These are phyloP conservation scores for Alternaria gaisen DNA, from an alignment of 2,329 filamentous ascomycete genomes.

Conservation along the genomic window DNA sequence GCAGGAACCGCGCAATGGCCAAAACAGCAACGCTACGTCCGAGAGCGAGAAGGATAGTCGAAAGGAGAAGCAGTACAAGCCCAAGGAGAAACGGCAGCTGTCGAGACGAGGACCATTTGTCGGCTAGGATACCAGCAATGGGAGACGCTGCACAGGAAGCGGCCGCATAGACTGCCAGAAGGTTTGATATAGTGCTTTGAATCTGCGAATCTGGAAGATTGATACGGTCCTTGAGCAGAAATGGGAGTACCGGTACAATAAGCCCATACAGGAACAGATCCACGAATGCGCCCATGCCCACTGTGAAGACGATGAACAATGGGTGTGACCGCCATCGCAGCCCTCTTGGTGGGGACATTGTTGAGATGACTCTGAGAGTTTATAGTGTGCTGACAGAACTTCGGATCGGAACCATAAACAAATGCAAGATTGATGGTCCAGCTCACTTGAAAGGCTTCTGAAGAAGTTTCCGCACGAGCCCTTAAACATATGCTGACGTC, in stretches of 20 bases:
- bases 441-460: neutral
- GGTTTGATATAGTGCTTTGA: slow-evolving; percentile 62
- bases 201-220: slow-evolving; percentile 58
- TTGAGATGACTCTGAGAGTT: neutral
- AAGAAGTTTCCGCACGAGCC: slow-evolving; percentile 8
- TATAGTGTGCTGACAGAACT: neutral
- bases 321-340: slow-evolving; percentile 66
- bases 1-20: slow-evolving; percentile 63
- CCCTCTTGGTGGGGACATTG: slow-evolving; percentile 35
- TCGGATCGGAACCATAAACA: neutral
- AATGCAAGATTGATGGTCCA: slow-evolving; percentile 4
- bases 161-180: slow-evolving; percentile 65
- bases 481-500: slow-evolving; percentile 7
- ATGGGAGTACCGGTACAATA: slow-evolving; percentile 67
- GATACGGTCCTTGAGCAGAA: slow-evolving; percentile 63
- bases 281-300: slow-evolving; percentile 64
- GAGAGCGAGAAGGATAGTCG: slow-evolving; percentile 64
- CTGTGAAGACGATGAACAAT: slow-evolving; percentile 66
- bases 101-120: slow-evolving; percentile 60
- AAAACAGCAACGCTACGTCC: slow-evolving; percentile 60
- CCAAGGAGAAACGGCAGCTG: slow-evolving; percentile 67
- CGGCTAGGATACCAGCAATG: slow-evolving; percentile 64
- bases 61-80: slow-evolving; percentile 60
- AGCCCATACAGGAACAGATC: slow-evolving; percentile 69
- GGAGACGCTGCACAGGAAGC: slow-evolving; percentile 62